Base-by-base conservation (phyloP, 2,329 filamentous ascomycete species). In the Paraphoma sp. region DNA sequence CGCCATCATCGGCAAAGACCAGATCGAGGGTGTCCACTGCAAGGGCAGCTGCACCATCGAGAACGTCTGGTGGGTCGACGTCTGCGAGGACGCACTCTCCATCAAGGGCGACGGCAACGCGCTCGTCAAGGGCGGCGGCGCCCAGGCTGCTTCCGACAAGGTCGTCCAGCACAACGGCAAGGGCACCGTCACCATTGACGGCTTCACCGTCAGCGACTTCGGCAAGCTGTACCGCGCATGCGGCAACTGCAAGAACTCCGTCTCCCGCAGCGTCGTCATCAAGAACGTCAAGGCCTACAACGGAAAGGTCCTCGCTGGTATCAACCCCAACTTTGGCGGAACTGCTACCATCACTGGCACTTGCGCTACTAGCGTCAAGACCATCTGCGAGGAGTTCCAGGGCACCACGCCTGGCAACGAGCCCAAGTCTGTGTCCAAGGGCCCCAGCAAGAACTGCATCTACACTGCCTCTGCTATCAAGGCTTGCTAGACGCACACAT, bases 251-350 rank as follows among this genome's bases (percentile, higher is more conserved):
- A 83, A 84, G 75, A 84, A 81, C 73, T 73, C 70, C 10, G 72
- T 77, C 53, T 70, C 75, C 36, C 78, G 81, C 55, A 73, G 77
- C 60, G 76, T 82, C 51, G 72, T 81, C 55, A 74, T 84, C 53
- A 72, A 80, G 66, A 78, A 79, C 64, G 72, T 81, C 56, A 75
- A 74, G 43, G 79, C 79, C 56, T 77, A 78, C 57, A 69, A 72
- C 46, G 71, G 75, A 53, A 82, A 82, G 56, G 67, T 75, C 49
- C 74, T 82, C 31, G 79, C 76, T 59, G 81, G 81, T 46, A 83
- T 84, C 71, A 84, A 83, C 76, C 76, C 75, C 55, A 84, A 83
- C 78, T 83, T 80, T 60, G 81, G 79, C 14, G 81, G 82, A 63
- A 81, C 79, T 36, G 80, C 82, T 61, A 80, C 79, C 3, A 80